Percentiles rank a stretch among this genome's conserved stretches.
Evolutionary conservation across 441 rosid species (phyloP).

Genomic region (Croton setiger): DNA sequence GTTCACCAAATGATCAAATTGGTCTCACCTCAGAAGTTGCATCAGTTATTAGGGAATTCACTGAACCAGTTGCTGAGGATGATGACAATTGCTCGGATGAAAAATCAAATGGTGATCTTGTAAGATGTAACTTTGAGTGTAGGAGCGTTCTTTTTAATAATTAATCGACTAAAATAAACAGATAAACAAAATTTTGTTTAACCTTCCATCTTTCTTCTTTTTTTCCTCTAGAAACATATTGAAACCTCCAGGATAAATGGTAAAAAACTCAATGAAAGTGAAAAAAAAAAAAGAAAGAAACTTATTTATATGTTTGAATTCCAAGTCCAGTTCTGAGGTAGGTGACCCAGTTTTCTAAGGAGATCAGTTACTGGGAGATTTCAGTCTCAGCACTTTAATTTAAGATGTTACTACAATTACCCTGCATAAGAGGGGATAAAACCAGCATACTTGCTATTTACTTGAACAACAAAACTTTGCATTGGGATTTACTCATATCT

Average conservation of each 20-base stretch:
- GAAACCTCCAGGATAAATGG: background rate
- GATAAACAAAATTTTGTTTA: background rate
- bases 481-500: slow-evolving; percentile 14
- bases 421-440: slow-evolving; percentile 3
- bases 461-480: slow-evolving; percentile 1
- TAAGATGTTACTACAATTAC: background rate
- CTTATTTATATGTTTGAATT: too few species aligned
- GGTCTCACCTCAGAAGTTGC: slow-evolving; percentile 85
- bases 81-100: slow-evolving; percentile 45
- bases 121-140: slow-evolving; percentile 42
- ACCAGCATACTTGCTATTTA: slow-evolving; percentile 5
- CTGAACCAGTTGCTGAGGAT: slow-evolving; percentile 60
- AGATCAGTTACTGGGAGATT: background rate
- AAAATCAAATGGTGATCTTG: slow-evolving; percentile 43
- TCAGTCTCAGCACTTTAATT: too few species aligned
- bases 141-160: slow-evolving; percentile 8
- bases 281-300: background rate
- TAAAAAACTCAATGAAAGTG: background rate
- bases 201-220: background rate
- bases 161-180: background rate
- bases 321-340: too few species aligned
- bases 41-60: slow-evolving; percentile 80
- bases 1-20: slow-evolving; percentile 68
- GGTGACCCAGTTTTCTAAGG: background rate
- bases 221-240: background rate